Evolutionary conservation across 148 eudicot species (phyloP).

Genomic region (Dianthus caryophyllus): DNA sequence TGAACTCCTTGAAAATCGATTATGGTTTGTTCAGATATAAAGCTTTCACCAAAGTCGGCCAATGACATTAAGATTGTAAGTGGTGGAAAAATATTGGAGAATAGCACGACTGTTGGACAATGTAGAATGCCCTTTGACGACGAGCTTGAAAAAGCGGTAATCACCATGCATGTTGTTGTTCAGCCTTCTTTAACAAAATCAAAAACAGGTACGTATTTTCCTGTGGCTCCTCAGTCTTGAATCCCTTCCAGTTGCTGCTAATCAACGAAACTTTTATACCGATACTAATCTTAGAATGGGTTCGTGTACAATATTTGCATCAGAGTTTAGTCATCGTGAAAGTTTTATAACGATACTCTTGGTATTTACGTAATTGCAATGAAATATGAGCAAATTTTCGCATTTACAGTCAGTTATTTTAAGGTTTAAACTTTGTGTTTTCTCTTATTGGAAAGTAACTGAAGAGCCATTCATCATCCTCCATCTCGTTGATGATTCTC

Average conservation of each 20-base stretch:
- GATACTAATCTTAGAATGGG: too few relatives aligned
- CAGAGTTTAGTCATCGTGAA: too few relatives aligned
- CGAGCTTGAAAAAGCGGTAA: conserved; percentile 60
- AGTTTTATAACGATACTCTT: too few relatives aligned
- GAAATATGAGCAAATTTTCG: too few relatives aligned
- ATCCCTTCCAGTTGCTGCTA: background rate
- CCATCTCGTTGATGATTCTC: too few relatives aligned
- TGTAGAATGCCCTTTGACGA: conserved; percentile 72
- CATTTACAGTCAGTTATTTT: too few relatives aligned
- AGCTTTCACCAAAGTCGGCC: conserved; percentile 55
- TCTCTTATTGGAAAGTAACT: too few relatives aligned
- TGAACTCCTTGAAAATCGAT: background rate
- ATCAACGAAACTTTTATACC: too few relatives aligned
- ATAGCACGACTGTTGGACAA: conserved; percentile 75
- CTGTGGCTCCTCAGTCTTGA: background rate
- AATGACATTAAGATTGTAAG: conserved; percentile 73
- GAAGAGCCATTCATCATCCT: too few relatives aligned
- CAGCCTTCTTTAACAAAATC: conserved; percentile 69
- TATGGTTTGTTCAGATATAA: conserved; percentile 44
- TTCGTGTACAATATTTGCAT: too few relatives aligned
- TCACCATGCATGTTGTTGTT: conserved; percentile 91
- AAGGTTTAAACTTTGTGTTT: too few relatives aligned
- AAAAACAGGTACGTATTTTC: conserved; percentile 74
- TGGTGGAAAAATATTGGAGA: conserved; percentile 83
- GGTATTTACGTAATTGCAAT: too few relatives aligned